phyloP scores from a whole-genome alignment of 352 stramenopile species.

The Elongisporangium undulatum region DNA sequence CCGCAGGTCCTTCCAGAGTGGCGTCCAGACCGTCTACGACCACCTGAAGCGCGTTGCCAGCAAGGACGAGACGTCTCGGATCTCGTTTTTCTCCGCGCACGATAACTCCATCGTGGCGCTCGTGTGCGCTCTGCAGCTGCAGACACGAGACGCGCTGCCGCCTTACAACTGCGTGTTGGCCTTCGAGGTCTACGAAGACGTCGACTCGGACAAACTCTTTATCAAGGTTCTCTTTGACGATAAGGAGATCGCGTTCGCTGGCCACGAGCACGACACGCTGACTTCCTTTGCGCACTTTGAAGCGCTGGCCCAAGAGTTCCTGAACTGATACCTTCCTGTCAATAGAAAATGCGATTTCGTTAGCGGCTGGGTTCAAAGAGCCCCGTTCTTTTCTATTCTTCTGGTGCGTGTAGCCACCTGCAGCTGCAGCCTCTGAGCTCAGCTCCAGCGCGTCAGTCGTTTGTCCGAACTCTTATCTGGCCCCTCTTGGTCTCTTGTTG shows the following conservation, averaged over 20 bases:
- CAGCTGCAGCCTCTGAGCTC: too few species aligned
- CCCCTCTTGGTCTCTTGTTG: too few species aligned
- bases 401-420: background rate
- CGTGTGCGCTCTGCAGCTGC: slow-evolving; percentile 34
- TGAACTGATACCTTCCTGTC: slow-evolving; percentile 4
- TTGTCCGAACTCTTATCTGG: background rate
- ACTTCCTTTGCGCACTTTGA: slow-evolving; percentile 43
- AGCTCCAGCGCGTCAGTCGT: background rate
- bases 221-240: slow-evolving; percentile 41
- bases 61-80: slow-evolving; percentile 3
- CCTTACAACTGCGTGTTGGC: slow-evolving; percentile 39
- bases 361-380: background rate
- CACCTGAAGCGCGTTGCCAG: slow-evolving; percentile 20
- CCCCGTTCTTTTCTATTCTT: background rate
- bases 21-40: slow-evolving; percentile 25
- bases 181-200: slow-evolving; percentile 43
- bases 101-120: slow-evolving; percentile 56
- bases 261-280: slow-evolving; percentile 24
- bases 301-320: slow-evolving; percentile 22
- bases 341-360: background rate
- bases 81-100: slow-evolving; percentile 50
- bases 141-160: slow-evolving; percentile 23
- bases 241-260: slow-evolving; percentile 19
- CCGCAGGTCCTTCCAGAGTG: slow-evolving; percentile 30
- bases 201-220: slow-evolving; percentile 15